Conservation (phyloP, 805 yeast genomes). For the Wickerhamia fluorescens region DNA sequence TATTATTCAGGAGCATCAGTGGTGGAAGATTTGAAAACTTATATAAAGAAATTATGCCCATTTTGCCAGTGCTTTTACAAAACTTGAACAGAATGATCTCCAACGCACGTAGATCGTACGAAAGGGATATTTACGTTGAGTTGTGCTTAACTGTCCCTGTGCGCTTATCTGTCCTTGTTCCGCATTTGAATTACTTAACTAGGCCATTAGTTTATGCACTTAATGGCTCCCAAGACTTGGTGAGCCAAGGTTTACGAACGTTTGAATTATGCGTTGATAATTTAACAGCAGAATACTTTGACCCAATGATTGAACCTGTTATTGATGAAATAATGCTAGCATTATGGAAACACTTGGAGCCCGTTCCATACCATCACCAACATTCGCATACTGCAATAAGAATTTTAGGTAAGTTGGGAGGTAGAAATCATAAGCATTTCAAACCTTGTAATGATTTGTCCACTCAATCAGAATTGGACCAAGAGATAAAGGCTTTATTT, state of each 20-base stretch:
- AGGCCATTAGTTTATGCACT: conserved; percentile 87
- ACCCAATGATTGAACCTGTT: conserved; percentile 95
- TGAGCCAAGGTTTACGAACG: conserved; percentile 90
- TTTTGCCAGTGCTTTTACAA: conserved; percentile 79
- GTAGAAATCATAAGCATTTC: conserved; percentile 83
- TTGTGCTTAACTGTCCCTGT: conserved; percentile 95
- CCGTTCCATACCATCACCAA: conserved; percentile 90
- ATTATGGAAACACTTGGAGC: conserved; percentile 82
- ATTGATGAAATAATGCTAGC: conserved; percentile 92
- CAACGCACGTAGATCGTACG: conserved; percentile 81
- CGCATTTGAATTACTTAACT: conserved; percentile 83
- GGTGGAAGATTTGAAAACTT: conserved; percentile 94
- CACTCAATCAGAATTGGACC: conserved; percentile 49
- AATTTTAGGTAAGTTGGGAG: conserved; percentile 92
- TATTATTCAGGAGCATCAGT: conserved; percentile 88
- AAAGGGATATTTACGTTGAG: conserved; percentile 91
- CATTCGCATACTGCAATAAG: conserved; percentile 93
- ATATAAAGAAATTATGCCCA: conserved; percentile 88
- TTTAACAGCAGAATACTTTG: conserved; percentile 91
- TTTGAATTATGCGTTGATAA: conserved; percentile 94
- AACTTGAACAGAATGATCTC: conserved; percentile 76
- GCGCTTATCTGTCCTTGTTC: conserved; percentile 85
- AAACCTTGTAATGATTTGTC: conserved; percentile 65
- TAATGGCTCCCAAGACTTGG: conserved; percentile 84
- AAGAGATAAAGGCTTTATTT: conserved; percentile 63